Base-by-base conservation (phyloP, 2,329 filamentous ascomycete species). In the Cercospora sojina region DNA sequence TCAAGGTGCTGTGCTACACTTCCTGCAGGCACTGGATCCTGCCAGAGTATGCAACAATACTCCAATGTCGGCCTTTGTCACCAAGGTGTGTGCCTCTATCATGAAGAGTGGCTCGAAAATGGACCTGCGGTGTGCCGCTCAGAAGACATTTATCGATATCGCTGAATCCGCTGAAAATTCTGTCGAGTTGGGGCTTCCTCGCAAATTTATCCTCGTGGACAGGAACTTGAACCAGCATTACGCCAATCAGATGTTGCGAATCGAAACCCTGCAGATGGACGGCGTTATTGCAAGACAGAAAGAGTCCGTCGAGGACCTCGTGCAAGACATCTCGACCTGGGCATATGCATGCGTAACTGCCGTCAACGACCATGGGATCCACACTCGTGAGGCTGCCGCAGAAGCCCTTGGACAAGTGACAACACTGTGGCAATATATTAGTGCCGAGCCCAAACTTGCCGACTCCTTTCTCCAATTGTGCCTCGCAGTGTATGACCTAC, bases 401-500 rank as follows among this genome's bases (percentile, higher is more conserved):
- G 49, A 68, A 8, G 71, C 74, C 1, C 35, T 76, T 10, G 49
- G 51, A 4, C 68, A 70, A 13, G 55, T 77, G 12, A 13, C 64
- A 12, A 29, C 13, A 13, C 32, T 70, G 4, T 76, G 73, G 73
- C 62, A 20, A 3, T 20, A 51, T 1, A 29, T 74, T 8, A 47
- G 20, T 7, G 49, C 27, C 12, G 43, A 66, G 3, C 12, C 51
- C 32, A 25, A 35, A 18, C 61, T 70, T 10, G 51, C 67, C n/a
- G 9, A 6, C 5, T 32, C 41, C 9, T 65, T 87, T 35, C 77
- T 92, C 1, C 80, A 86, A 1, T 80, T 86, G 31, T 85, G 90
- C 60, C 77, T 92, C 5, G 82, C 89, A 3, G 80, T 94, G 1
- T 93, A 95, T 77, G 89, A 92, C 75, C 83, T 88, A 55, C 83